Percentiles rank a stretch among this genome's conserved stretches.
Evolutionary conservation across 306 rosid genomes (phyloP).

Genomic region (Canavalia gladiata): DNA sequence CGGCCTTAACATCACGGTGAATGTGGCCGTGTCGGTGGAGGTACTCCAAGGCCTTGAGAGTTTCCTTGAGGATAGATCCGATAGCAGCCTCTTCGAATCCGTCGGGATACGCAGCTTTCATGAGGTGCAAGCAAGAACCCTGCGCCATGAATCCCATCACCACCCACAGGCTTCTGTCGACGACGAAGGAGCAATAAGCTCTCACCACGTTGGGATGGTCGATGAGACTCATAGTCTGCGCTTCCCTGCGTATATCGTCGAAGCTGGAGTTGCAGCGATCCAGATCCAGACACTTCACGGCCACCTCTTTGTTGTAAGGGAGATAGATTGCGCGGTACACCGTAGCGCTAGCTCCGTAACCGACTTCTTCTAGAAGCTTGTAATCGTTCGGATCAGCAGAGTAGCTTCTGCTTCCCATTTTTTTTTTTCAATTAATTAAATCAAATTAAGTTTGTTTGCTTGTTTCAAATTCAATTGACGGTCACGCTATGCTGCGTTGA

Average conservation of each 20-base stretch:
- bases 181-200: slow-evolving; percentile 93
- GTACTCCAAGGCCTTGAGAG: slow-evolving; percentile 91
- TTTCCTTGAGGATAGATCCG: slow-evolving; percentile 82
- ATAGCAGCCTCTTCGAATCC: slow-evolving; percentile 94
- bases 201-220: slow-evolving; percentile 90
- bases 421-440: not conserved
- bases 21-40: slow-evolving; percentile 95
- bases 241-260: slow-evolving; percentile 85
- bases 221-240: slow-evolving; percentile 94
- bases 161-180: slow-evolving; percentile 87
- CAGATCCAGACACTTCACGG: slow-evolving; percentile 95
- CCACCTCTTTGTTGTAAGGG: slow-evolving; percentile 86
- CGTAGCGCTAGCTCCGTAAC: slow-evolving; percentile 97
- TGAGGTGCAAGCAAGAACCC: slow-evolving; percentile 96
- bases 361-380: slow-evolving; percentile 94
- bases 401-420: slow-evolving; percentile 50
- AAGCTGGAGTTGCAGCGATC: slow-evolving; percentile 94
- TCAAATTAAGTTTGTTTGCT: not conserved
- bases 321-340: slow-evolving; percentile 86
- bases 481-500: not conserved
- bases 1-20: slow-evolving; percentile 99
- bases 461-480: not conserved
- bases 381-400: slow-evolving; percentile 74
- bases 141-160: slow-evolving; percentile 96
- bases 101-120: slow-evolving; percentile 87